Base-by-base conservation (phyloP, 345 rosid species). In the Sapria himalayana region DNA sequence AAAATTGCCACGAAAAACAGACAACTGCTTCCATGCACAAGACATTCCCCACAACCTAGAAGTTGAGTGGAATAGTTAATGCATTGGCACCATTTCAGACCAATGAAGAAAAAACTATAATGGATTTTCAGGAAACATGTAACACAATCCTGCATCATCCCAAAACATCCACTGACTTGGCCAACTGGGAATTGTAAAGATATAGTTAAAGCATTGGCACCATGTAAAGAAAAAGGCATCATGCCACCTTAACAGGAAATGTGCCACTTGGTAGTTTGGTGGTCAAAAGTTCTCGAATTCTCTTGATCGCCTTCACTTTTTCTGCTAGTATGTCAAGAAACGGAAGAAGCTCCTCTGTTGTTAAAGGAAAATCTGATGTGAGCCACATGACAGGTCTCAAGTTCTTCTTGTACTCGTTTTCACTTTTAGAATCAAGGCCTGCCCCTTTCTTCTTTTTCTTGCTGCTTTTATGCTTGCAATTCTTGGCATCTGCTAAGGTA, bases 201-300 rank as follows among this genome's bases (percentile, higher is more conserved):
- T n/a, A n/a, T n/a, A n/a, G n/a, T n/a, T n/a, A n/a, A n/a, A n/a
- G n/a, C n/a, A n/a, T n/a, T n/a, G n/a, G n/a, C 39, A 47, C 7
- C 25, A 7, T 9, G 37, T 16, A 15, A 43, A 20, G 20, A 56
- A 16, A 38, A 16, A 17, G n/a, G 14, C 31, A 24, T 46, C 4
- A 23, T 23, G 38, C 39, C 67, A 89, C 99, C 92, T 89, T 84
- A 58, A 84, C 92, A 53, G 99, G 99, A 66, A 89, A 89, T 51
- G 95, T 89, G 52, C 95, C 99, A 19, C 25, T 3, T 19, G 95
- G 99, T 35, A 89, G 74, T 60, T 89, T 84, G 35, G 95, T 82
- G 33, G 99, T 84, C 71, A 89, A 70, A 52, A 89, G 95, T 66
- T 89, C 99, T 56, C 99, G 82, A 19, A 89, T 76, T 57, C 99